Percentiles rank a stretch among this genome's conserved stretches.
These are phyloP conservation scores for Groenewaldozyma auringiensis DNA, from an alignment of 1,139 yeast genomes.

Conservation along the genomic window DNA sequence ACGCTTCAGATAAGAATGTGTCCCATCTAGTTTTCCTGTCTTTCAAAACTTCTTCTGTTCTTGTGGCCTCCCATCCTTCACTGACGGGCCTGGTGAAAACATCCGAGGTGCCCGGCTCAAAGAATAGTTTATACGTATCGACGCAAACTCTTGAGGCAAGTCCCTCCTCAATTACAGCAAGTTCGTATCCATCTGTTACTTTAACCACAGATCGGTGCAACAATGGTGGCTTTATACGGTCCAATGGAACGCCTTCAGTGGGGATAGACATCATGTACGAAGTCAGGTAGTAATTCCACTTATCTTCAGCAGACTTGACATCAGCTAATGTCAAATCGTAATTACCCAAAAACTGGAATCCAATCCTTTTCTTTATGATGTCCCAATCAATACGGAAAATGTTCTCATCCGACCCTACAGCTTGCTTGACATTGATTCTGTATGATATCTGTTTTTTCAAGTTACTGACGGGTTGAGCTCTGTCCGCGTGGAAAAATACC, in stretches of 20 bases:
- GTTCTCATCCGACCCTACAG: slow-evolving; percentile 79
- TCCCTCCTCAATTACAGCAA: slow-evolving; percentile 50
- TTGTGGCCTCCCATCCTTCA: slow-evolving; percentile 11
- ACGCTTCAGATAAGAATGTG: slow-evolving; percentile 26
- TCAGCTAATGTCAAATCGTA: slow-evolving; percentile 84
- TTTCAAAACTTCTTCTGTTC: slow-evolving; percentile 16
- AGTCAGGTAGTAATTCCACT: slow-evolving; percentile 88
- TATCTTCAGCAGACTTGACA: slow-evolving; percentile 64
- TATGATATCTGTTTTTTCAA: slow-evolving; percentile 85
- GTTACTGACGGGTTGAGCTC: slow-evolving; percentile 46
- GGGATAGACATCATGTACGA: slow-evolving; percentile 93
- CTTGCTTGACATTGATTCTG: slow-evolving; percentile 77
- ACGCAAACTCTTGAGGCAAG: slow-evolving; percentile 73
- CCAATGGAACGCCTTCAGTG: slow-evolving; percentile 88
- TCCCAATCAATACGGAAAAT: slow-evolving; percentile 82
- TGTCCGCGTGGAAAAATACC: slow-evolving; percentile 72
- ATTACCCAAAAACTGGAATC: slow-evolving; percentile 73
- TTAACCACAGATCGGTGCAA: slow-evolving; percentile 31
- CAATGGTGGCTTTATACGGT: slow-evolving; percentile 28
- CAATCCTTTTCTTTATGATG: slow-evolving; percentile 45
- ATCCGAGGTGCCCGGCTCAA: slow-evolving; percentile 77
- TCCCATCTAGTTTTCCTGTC: slow-evolving; percentile 19
- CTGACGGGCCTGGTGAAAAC: slow-evolving; percentile 45
- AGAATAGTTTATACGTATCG: slow-evolving; percentile 71
- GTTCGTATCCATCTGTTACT: slow-evolving; percentile 48